Evolutionary conservation across 805 yeast genomes (phyloP), one percentile per base, ranked within the genome.

Genomic region (Cyberlindnera lachancei): DNA sequence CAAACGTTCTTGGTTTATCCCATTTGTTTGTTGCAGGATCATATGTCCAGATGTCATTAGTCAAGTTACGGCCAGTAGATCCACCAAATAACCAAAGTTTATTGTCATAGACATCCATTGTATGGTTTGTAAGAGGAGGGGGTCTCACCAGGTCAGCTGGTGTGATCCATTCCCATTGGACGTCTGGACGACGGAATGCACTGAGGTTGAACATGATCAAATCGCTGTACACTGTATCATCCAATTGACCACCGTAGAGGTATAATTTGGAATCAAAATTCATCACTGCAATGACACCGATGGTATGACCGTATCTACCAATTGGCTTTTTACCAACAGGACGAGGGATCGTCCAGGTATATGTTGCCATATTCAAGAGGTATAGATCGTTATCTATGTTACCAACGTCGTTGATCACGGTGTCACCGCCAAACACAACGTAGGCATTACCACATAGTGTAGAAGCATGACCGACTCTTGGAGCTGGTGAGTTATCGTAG

Each of bases 371-470:
- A 56, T 83, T 82, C 63, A 92, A 81, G 48, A 92, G 69, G 56
- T 92, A 92, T 38, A 92, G 64, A 52, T 83, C 85, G 58, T 90
- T 88, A 59, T 92, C 99, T 43, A 94, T 78, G 35, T 73, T 75
- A 6, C 86, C 86, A 31, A 68, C 68, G 30, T 70, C 71, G 50
- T 81, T 86, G 22, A 87, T 79, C 31, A 77, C 81, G 2, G 97
- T 92, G 54, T 92, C 98, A 49, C 99, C 99, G 22, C 97, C 98
- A 58, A 85, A 90, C 11, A 92, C 75, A 27, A 92, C 87, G 50
- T 80, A 92, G 1, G 97, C 97, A 52, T 88, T 90, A 11, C 97
- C 98, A 39, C 94, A 79, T 21, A 90, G 66, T 8, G 88, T 82
- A 2, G 94, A 71, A 6, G 95, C 85, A 58, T 92, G 99, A 4